A percentile compares a stretch with the other conserved stretches of the same genome.
Conservation (phyloP, 1,139 yeast species). For the Candida sojae region DNA sequence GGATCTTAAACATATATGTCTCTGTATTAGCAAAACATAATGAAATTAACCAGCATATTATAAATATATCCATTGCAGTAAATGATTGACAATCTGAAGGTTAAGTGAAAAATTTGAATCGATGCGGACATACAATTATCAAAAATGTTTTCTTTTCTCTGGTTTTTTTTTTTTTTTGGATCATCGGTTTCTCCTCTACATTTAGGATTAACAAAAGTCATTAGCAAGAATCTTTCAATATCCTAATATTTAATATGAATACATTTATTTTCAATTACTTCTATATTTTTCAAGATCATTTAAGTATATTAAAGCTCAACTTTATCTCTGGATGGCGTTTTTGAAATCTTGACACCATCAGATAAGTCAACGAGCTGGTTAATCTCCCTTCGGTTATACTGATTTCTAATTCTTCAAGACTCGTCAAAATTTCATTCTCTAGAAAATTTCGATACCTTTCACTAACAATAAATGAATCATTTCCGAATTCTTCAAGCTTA, state of each 20-base stretch:
- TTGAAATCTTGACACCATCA: background rate
- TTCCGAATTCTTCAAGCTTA: conserved; percentile 29
- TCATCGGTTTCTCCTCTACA: no score
- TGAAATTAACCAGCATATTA: conserved; percentile 3
- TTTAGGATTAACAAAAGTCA: no score
- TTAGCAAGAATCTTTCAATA: no score
- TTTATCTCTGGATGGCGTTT: no score
- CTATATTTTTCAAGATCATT: no score
- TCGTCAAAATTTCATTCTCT: conserved; percentile 19
- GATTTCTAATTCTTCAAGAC: conserved; percentile 17
- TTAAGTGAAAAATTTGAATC: no score
- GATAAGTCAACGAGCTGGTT: background rate
- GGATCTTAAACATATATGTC: conserved; percentile 31
- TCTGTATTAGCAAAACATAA: conserved; percentile 39
- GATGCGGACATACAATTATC: no score
- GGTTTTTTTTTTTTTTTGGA: background rate
- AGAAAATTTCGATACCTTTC: conserved; percentile 39
- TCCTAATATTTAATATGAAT: no score
- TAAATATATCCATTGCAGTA: background rate
- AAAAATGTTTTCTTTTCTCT: no score
- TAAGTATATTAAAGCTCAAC: no score
- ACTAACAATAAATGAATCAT: conserved; percentile 36
- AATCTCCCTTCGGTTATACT: background rate
- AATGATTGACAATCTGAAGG: no score
- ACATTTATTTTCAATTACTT: no score